Base-by-base conservation (phyloP, 768 basidiomycete species). In the Suillus hirtellus region DNA sequence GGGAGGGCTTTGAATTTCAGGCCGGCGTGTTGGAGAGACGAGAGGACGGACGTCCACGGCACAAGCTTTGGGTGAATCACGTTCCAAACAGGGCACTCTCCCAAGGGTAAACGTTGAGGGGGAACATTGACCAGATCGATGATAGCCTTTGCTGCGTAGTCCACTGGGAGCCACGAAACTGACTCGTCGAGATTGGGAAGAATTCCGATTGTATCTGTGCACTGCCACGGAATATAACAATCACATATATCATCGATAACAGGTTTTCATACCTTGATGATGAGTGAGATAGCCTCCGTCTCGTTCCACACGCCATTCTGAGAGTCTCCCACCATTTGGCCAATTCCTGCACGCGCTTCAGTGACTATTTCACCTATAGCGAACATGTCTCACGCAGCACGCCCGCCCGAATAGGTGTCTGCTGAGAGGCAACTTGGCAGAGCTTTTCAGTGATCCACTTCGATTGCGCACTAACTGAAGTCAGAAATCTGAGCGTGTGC, bases 361-460 rank as follows among this genome's bases (percentile, higher is more conserved):
- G 66, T 1, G 78, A 65, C 61, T 53, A 17, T 17, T n/a, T 7
- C 2, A 10, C 43, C 9, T 4, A 34, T 35, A 8, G 27, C 35
- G 17, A n/a, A 55, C 11, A 61, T 19, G 9, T 64, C 68, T 63
- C 62, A 73, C 71, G 66, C 8, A 73, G 60, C 27, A 74, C 52
- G 3, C 63, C 66, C 2, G 71, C 64, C 10, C 60, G 53, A 59
- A 73, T 64, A 11, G 66, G 63, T n/a, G 72, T 73, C 47, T 63
- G 63, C 17, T 68, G 69, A 2, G 75, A 74, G 5, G 79, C 83
- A n/a, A 75, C 69, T 67, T 84, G 77, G 63, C 79, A 80, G 1
- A 86, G 53, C 68, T 82, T 84, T 75, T 85, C 85, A 0, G 77
- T 78, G 1, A 85, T 81, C 83, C 84, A 86, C 68, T 86, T 86